These are phyloP conservation scores for Cyberlindnera misumaiensis DNA, from an alignment of 805 yeast genomes.

Conservation along the genomic window DNA sequence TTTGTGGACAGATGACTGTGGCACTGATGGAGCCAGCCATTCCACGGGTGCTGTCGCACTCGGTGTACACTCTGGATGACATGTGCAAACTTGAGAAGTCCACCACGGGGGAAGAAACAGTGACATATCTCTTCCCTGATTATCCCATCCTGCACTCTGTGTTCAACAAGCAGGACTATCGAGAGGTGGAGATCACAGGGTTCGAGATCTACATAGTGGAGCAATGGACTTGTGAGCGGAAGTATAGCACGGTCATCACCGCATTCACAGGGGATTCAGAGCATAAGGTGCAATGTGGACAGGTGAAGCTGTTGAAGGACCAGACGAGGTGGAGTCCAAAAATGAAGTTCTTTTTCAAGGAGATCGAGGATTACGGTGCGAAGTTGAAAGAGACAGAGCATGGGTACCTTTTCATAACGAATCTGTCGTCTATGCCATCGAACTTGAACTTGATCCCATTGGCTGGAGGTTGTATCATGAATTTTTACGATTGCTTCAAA, in stretches of 20 bases:
- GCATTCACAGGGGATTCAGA: slow-evolving; percentile 78
- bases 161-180: slow-evolving; percentile 35
- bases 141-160: slow-evolving; percentile 44
- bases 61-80: slow-evolving; percentile 1
- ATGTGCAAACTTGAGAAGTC: neutral
- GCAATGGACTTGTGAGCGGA: slow-evolving; percentile 83
- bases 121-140: slow-evolving; percentile 45
- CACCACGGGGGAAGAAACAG: slow-evolving; percentile 1
- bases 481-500: slow-evolving; percentile 48
- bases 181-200: slow-evolving; percentile 51
- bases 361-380: slow-evolving; percentile 58
- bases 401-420: slow-evolving; percentile 71
- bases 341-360: slow-evolving; percentile 57
- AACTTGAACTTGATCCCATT: slow-evolving; percentile 65
- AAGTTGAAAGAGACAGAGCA: slow-evolving; percentile 56
- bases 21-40: no score
- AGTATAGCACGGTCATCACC: slow-evolving; percentile 60
- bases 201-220: slow-evolving; percentile 89
- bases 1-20: no score
- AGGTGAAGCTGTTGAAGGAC: slow-evolving; percentile 42
- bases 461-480: slow-evolving; percentile 44
- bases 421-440: slow-evolving; percentile 75
- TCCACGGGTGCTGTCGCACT: slow-evolving; percentile 1
- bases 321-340: slow-evolving; percentile 27
- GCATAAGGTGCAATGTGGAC: slow-evolving; percentile 56